Evolutionary conservation across 2,329 filamentous ascomycete genomes (phyloP), one percentile per base, ranked within the genome.

Genomic region (Sporothrix euskadiensis): DNA sequence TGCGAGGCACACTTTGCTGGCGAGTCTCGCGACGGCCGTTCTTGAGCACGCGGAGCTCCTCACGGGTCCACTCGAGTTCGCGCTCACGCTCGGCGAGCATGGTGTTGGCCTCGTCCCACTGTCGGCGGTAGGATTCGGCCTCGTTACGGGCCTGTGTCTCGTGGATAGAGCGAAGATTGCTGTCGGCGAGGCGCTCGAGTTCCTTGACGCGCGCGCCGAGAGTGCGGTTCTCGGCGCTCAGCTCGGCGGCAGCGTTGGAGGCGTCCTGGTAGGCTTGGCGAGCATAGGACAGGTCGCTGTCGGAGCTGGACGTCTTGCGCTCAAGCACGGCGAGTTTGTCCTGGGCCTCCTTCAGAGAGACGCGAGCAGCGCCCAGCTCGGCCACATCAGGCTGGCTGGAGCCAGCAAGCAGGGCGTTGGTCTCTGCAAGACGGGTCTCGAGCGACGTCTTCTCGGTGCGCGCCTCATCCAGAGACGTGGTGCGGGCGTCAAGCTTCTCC

Each of bases 201-300:
- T 83, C 81, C 26, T 80, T 79, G 19, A 85, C 80, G 35, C 82
- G 80, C 10, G 78, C 78, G 71, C 83, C 82, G 1, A 90, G 82
- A 8, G 83, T 80, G 22, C 79, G 79, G 75, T 86, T 87, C 77
- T 88, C 85, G 1, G 80, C 77, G 26, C 81, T 80, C 2, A 88
- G 80, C 19, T 83, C 82, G 16, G 82, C 81, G 2, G 84, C 85
- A 0, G 82, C 79, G 44, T 84, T 83, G 9, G 87, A 88, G 0
- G 87, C 85, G 30, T 86, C 83, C 76, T 91, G 90, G 77, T 92
- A 92, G 10, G 85, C 82, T 4, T 84, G 83, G 71, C 88, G 85
- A 14, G 85, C 82, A 77, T 89, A 92, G 1, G 89, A 87, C 35
- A 85, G 81, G 4, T 89, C 87, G 16, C 82, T 82, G 39, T 86